Base-by-base conservation (phyloP, 2,329 filamentous ascomycete species). In the Nemania sp. region DNA sequence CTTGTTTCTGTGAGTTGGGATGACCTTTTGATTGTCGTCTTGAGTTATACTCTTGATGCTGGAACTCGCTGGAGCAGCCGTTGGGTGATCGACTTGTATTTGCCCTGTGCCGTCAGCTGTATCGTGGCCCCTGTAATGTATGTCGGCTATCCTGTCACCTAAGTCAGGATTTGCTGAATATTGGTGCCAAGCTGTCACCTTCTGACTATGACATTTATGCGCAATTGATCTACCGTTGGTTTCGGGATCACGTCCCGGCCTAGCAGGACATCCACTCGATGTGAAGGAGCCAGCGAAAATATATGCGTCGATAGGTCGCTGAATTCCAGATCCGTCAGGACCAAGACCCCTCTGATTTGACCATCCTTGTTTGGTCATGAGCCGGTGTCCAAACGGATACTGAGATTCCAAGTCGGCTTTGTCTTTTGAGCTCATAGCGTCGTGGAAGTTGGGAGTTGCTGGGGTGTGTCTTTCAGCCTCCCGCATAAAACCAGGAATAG, bases 321-420 rank as follows among this genome's bases (percentile, higher is more conserved):
- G 60, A 10, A 62, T 62, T 43, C 60, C 60, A 18, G 40, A 50
- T 11, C 56, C 56, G 29, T 62, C 34, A 34, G 51, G 51, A n/a
- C 60, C 60, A 13, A 62, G 60, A n/a, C 60, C 60, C 9, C n/a
- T 43, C 29, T 20, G 12, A 18, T 13, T 15, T 5, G 34, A 37
- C 56, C 56, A 62, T 18, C 60, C 60, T 48, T 62, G 60, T 3
- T 39, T n/a, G 1, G 34, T 20, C 56, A 62, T 51, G 13, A 62
- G 13, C n/a, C 40, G 47, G 12, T 56, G 49, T 29, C 47, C 60
- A 4, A 59, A 62, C 29, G 60, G 60, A 35, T 62, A 62, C 11
- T 48, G 40, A 6, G 55, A 46, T 35, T 59, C 40, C 9, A 62
- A 37, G 20, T 52, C 18, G 20, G 20, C 32, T 17, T 12, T 32